Base-by-base conservation (phyloP, 371 early-diverging fungal species). In the Nematocida sp. region DNA sequence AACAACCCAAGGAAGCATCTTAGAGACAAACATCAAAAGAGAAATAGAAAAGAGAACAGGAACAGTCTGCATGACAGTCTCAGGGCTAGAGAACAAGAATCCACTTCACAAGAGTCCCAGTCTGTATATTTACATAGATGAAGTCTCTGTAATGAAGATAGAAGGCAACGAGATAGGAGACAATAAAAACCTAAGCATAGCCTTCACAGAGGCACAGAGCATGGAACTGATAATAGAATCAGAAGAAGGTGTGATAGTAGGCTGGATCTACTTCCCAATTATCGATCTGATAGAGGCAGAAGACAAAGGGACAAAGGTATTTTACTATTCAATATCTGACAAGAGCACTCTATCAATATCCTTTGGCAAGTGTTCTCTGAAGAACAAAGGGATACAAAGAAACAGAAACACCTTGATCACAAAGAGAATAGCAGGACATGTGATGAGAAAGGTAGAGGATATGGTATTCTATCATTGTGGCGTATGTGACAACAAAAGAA, bases 211-310 rank as follows among this genome's bases (percentile, higher is more conserved):
- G n/a, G 47, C 32, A 31, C 32, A 46, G 37, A 11, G 48, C 11
- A 17, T 70, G 32, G 74, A 70, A 25, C 11, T 70, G 21, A 15
- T 46, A 31, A 17, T 70, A 21, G 21, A 40, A 19, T 25, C 60
- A 0, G 1, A 37, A 5, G 32, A 53, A 15, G 31, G 60, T n/a
- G 47, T 58, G 25, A 15, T 79, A 2, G 37, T 78, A 23, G 80
- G 80, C 15, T 32, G 51, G 23, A 35, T 80, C 11, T 75, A 63
- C 47, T 76, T 81, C 34, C 79, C 82, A 13, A 77, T 79, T 52
- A 65, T 77, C 32, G 61, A 65, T 66, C 77, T 81, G 45, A 53
- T 75, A 21, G 62, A 58, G 29, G 49, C 64, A 13, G 77, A 76
- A 41, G 53, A 77, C 13, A 17, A 53, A 38, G 51, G 62, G 2